Conservation (phyloP, 352 stramenopile species). For the Globisporangium rhizosaccharum region DNA sequence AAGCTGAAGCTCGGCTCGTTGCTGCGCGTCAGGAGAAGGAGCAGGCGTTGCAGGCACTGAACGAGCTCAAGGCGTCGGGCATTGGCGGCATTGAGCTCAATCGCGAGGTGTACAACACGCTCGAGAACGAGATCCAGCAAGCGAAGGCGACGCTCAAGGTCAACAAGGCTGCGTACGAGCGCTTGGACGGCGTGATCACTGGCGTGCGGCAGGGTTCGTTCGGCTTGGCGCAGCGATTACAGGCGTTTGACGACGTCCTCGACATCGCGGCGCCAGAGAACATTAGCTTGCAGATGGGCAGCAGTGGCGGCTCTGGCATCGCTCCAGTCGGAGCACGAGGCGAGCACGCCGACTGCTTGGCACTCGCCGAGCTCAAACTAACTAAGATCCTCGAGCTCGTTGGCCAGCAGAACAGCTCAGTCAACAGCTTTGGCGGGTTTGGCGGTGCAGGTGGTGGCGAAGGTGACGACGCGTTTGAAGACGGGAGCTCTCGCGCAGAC, state of each 20-base stretch:
- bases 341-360: constrained; percentile 52
- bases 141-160: constrained; percentile 66
- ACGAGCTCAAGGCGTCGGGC: constrained; percentile 77
- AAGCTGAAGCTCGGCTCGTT: constrained; percentile 50
- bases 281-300: neutral
- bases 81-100: constrained; percentile 75
- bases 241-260: constrained; percentile 68
- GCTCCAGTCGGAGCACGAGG: constrained; percentile 8
- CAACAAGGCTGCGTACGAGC: constrained; percentile 73
- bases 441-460: constrained; percentile 19
- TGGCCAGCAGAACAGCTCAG: constrained; percentile 59
- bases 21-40: constrained; percentile 61
- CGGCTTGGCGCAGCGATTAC: constrained; percentile 53
- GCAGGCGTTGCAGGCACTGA: constrained; percentile 44
- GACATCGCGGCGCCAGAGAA: constrained; percentile 18
- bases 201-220: constrained; percentile 71
- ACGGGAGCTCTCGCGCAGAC: constrained; percentile 26
- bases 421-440: constrained; percentile 49
- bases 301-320: neutral
- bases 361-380: constrained; percentile 66
- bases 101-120: constrained; percentile 73
- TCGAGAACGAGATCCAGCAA: constrained; percentile 73
- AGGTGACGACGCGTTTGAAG: constrained; percentile 23
- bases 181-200: constrained; percentile 68
- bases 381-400: constrained; percentile 74